Evolutionary conservation across 192 early-diverging fungal species (phyloP).

Genomic region (Ramicandelaber brevisporus): DNA sequence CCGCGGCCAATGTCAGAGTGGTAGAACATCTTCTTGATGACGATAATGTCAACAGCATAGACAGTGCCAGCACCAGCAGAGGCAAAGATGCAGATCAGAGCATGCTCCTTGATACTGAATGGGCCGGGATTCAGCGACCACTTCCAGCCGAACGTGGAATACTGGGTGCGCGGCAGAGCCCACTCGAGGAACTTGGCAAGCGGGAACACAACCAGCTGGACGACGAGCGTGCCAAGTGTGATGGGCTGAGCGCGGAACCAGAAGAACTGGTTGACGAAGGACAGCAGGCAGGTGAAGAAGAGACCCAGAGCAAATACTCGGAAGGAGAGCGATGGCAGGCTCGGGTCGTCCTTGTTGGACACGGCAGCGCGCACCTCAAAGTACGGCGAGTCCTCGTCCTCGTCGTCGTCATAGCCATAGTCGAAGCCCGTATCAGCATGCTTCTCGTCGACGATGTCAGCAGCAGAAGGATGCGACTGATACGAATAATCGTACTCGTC

Average conservation of each 20-base stretch:
- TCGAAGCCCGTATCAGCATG: too few species aligned
- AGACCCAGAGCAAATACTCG: constrained; percentile 14
- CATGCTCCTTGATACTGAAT: constrained; percentile 77
- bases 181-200: constrained; percentile 36
- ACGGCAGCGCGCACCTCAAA: constrained; percentile 3
- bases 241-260: constrained; percentile 69
- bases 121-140: constrained; percentile 51
- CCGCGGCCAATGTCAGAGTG: constrained; percentile 32
- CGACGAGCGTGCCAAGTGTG: constrained; percentile 38
- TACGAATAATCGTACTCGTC: too few species aligned
- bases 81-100: constrained; percentile 56
- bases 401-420: too few species aligned
- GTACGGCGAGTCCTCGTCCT: constrained; percentile 16
- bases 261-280: constrained; percentile 42
- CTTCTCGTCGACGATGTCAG: too few species aligned
- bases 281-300: constrained; percentile 5
- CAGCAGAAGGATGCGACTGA: too few species aligned
- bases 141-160: constrained; percentile 21
- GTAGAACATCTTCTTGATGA: constrained; percentile 35
- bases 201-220: constrained; percentile 50
- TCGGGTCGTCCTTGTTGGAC: constrained; percentile 13
- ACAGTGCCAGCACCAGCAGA: constrained; percentile 41
- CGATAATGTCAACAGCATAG: constrained; percentile 48
- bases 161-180: constrained; percentile 22
- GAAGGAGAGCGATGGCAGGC: constrained; percentile 15